A percentile compares a stretch with the other conserved stretches of the same genome.
These are phyloP conservation scores for Pleurozium schreberi DNA, from an alignment of 225 moss, liverwort and hornwort genomes.

Conservation along the genomic window DNA sequence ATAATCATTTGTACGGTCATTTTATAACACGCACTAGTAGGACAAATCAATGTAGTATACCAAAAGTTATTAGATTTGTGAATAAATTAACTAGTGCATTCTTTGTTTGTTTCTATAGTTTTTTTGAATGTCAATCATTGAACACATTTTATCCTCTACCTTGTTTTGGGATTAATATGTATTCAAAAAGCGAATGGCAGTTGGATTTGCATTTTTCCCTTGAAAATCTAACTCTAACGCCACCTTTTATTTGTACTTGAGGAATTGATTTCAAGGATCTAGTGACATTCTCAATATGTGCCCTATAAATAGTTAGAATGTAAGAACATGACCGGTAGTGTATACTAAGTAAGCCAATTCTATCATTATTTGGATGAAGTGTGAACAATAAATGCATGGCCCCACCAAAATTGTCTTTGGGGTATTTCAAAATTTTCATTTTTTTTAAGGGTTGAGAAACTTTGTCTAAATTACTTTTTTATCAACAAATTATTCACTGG, in stretches of 20 bases:
- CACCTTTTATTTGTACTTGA: background rate
- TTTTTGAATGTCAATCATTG: background rate
- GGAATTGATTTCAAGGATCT: background rate
- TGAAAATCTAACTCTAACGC: fast-evolving
- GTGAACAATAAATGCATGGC: background rate
- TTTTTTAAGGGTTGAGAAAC: background rate
- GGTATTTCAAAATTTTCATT: background rate
- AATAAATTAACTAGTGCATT: background rate
- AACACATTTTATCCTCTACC: background rate
- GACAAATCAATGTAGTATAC: background rate
- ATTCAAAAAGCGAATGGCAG: background rate
- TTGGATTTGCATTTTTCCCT: background rate
- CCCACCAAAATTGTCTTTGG: fast-evolving
- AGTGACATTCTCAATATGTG: background rate
- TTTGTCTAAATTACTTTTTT: background rate
- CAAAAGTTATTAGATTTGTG: background rate
- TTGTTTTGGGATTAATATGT: fast-evolving
- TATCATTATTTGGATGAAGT: background rate
- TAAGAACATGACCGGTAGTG: background rate
- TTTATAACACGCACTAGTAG: background rate
- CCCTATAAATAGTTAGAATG: background rate
- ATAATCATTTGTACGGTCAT: background rate
- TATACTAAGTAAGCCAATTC: background rate
- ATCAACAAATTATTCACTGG: background rate
- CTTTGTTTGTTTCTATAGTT: background rate